Base-by-base conservation (phyloP, 2,329 filamentous ascomycete species). In the Apiospora rasikravindrae region DNA sequence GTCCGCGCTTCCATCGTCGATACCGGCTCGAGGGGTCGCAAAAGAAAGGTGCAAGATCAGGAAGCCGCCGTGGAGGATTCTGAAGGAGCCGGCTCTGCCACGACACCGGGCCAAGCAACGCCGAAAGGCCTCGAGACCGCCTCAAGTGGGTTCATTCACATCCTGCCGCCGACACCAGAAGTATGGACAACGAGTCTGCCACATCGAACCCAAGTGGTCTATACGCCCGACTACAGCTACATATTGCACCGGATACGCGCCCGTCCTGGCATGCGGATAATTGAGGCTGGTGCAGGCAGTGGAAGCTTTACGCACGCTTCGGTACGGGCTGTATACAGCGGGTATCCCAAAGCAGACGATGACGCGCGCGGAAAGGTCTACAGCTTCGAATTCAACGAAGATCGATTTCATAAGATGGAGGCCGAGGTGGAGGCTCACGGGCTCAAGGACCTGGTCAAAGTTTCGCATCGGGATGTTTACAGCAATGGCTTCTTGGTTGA, bases 1-100 rank as follows among this genome's bases (percentile, higher is more conserved):
- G 91, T 98, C 29, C 89, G 94, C 67, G 96, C 96, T 10, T 98
- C 95, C 1, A 90, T 92, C 44, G 95, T 98, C 71, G 94, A 98
- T 78, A 98, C 95, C 0, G 95, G 95, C 16, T 96, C 94, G n/a
- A 88, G 95, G 77, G 94, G 94, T 45, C 89, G 93, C 69, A 92
- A 92, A 82, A 86, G 88, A 71, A 91, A 91, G 80, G 81, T 85
- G 22, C 84, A 85, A 70, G 84, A 82, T 57, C 87, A 89, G 73
- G 84, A 80, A 80, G 45, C 82, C 84, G 69, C 81, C 81, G 74
- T 84, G 84, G 75, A 79, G 76, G 74, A 74, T 10, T 78, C 77
- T 72, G 76, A 78, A 8, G 69, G 73, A 10, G 72, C 44, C 69
- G 70, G 70, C 37, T 57, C 67, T 14, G 19, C 40, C 42, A 73